A percentile compares a stretch with the other conserved stretches of the same genome.
Evolutionary conservation across 179 eudicot genomes (phyloP).

Genomic region (Nepenthes alata): DNA sequence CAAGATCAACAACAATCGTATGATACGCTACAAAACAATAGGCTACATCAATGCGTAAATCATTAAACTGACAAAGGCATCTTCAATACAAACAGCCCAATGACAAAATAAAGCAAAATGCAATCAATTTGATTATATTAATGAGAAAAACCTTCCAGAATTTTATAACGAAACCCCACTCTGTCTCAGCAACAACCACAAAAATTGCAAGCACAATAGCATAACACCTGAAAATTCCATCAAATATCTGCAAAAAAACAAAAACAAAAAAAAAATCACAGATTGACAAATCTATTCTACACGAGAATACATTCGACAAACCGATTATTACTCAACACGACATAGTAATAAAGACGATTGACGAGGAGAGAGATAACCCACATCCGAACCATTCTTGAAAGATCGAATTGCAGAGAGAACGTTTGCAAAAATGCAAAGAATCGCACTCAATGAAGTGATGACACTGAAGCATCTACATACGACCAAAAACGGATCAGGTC

Average conservation of each 20-base stretch:
- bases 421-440: conserved; percentile 62
- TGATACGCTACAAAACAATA: too few relatives aligned
- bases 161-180: conserved; percentile 56
- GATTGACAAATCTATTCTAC: neutral
- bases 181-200: conserved; percentile 72
- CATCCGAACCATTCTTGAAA: conserved; percentile 63
- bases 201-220: conserved; percentile 51
- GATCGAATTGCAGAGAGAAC: conserved; percentile 63
- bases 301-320: neutral
- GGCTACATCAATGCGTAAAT: too few relatives aligned
- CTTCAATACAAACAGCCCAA: neutral
- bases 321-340: neutral
- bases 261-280: neutral
- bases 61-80: too few relatives aligned
- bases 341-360: neutral
- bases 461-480: conserved; percentile 63
- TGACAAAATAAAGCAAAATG: neutral
- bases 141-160: conserved; percentile 51
- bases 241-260: conserved; percentile 5
- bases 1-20: too few relatives aligned
- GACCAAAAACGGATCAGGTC: conserved; percentile 53
- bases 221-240: conserved; percentile 19
- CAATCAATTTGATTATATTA: neutral
- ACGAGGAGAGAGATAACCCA: conserved; percentile 7
- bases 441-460: conserved; percentile 43